Conservation (phyloP, 352 stramenopile genomes). For the Phytophthora tubulina region DNA sequence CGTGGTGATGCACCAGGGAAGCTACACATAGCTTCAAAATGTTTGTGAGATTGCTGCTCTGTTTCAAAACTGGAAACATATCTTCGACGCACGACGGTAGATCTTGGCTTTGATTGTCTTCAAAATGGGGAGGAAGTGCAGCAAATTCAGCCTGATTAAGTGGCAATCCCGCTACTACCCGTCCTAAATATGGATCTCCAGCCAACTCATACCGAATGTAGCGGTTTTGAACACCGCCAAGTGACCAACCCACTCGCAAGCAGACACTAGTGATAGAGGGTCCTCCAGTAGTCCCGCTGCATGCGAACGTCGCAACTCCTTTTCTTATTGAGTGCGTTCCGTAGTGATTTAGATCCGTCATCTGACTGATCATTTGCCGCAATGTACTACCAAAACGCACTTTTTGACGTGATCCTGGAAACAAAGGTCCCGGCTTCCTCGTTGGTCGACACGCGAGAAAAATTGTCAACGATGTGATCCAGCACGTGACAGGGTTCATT, state of each 20-base stretch:
- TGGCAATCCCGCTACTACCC: conserved; percentile 18
- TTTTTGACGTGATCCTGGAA: conserved; percentile 17
- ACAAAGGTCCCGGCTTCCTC: background rate
- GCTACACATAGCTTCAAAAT: conserved; percentile 3
- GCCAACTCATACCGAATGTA: conserved; percentile 28
- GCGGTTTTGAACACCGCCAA: conserved; percentile 16
- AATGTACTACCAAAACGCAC: conserved; percentile 8
- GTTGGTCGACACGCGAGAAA: conserved; percentile 7
- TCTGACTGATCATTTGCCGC: background rate
- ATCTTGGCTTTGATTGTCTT: no score
- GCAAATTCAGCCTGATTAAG: conserved; percentile 16
- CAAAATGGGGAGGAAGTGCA: conserved; percentile 16
- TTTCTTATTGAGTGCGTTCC: conserved; percentile 33
- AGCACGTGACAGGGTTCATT: background rate
- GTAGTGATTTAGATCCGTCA: conserved; percentile 1
- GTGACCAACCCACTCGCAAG: conserved; percentile 12
- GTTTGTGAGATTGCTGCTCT: no score
- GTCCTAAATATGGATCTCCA: conserved; percentile 22
- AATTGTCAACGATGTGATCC: conserved; percentile 1
- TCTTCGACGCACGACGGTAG: no score
- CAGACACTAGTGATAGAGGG: conserved; percentile 22
- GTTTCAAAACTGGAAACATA: no score
- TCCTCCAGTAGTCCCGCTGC: conserved; percentile 14
- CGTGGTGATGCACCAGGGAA: background rate
- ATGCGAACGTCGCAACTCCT: conserved; percentile 24